phyloP scores from a whole-genome alignment of 2,329 filamentous ascomycete genomes.

The Ophiostoma quercus region DNA sequence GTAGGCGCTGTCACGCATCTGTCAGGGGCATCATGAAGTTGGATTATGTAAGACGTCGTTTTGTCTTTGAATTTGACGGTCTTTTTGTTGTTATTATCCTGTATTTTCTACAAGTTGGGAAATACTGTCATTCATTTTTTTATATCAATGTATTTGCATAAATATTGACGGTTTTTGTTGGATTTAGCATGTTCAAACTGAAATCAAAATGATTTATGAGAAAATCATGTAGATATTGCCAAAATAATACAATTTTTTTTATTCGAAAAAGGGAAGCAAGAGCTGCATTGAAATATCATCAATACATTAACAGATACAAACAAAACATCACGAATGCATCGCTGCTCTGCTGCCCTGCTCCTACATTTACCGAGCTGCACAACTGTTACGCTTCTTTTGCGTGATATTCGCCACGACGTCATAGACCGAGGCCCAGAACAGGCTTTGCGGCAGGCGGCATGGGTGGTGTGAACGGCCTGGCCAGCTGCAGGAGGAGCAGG shows the following conservation, averaged over 20 bases:
- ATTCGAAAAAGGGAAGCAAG: too few species aligned
- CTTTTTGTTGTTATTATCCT: neutral
- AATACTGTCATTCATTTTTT: neutral
- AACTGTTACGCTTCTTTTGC: conserved; percentile 15
- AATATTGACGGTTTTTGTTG: neutral
- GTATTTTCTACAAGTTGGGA: neutral
- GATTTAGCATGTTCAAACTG: too few species aligned
- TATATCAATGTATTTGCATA: neutral
- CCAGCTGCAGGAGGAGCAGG: neutral
- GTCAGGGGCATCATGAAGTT: neutral
- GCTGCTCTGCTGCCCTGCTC: neutral
- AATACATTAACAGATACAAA: too few species aligned
- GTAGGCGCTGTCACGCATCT: neutral
- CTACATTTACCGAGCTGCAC: neutral
- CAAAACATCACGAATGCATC: neutral
- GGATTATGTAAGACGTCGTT: neutral
- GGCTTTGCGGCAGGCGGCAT: neutral
- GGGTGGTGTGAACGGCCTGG: neutral
- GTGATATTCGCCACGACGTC: conserved; percentile 27
- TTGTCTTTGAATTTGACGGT: neutral
- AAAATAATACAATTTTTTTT: too few species aligned
- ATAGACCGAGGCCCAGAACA: conserved; percentile 17
- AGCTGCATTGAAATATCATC: too few species aligned
- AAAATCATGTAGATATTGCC: too few species aligned
- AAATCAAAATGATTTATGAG: too few species aligned